Percentiles rank a stretch among this genome's conserved stretches.
phyloP scores from a whole-genome alignment of 164 flowering plant species.

The Macadamia integrifolia region DNA sequence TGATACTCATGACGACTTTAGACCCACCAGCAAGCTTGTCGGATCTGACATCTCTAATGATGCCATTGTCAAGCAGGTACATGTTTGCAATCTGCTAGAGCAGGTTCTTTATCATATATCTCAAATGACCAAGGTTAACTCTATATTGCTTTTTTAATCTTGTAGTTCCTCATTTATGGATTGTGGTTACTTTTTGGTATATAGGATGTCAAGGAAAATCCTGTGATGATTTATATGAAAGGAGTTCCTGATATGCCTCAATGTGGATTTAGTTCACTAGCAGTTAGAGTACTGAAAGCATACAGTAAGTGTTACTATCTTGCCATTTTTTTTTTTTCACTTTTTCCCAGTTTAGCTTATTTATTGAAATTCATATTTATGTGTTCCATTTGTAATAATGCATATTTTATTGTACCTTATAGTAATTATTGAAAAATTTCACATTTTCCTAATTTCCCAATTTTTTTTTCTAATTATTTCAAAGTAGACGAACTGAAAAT shows the following conservation, averaged over 20 bases:
- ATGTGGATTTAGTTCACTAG: constrained; percentile 87
- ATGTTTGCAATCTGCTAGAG: neutral
- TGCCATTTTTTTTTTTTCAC: neutral
- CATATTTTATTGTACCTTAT: too few relatives aligned
- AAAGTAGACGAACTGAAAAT: too few relatives aligned
- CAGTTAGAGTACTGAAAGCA: constrained; percentile 71
- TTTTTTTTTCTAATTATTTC: too few relatives aligned
- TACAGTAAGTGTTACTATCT: constrained; percentile 47
- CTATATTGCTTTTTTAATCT: neutral
- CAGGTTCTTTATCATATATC: neutral
- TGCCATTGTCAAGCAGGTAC: constrained; percentile 78
- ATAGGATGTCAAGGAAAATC: constrained; percentile 86
- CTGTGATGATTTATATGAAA: constrained; percentile 93
- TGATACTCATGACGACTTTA: constrained; percentile 88
- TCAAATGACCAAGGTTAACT: neutral
- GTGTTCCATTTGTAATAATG: too few relatives aligned
- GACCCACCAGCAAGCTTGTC: constrained; percentile 54
- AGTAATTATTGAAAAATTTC: too few relatives aligned
- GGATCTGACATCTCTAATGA: constrained; percentile 37
- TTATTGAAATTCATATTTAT: too few relatives aligned
- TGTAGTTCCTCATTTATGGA: neutral
- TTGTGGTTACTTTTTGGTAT: constrained; percentile 9
- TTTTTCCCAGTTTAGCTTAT: too few relatives aligned
- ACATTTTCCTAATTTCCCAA: too few relatives aligned
- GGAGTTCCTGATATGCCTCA: constrained; percentile 82